Conservation (phyloP, 1,139 yeast species). For the Schwanniomyces etchellsii region DNA sequence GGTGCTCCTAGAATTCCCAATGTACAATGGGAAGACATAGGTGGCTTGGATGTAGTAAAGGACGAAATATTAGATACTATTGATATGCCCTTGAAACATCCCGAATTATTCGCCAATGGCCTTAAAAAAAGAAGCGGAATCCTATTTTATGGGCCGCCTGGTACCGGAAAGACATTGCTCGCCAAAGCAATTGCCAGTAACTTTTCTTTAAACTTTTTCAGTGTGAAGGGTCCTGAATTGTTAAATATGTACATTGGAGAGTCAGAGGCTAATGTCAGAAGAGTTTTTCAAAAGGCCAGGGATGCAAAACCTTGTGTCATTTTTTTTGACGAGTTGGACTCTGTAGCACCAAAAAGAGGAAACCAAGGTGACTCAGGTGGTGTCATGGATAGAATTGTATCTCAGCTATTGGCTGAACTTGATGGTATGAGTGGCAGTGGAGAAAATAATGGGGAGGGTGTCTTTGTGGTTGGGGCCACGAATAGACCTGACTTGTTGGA, state of each 20-base stretch:
- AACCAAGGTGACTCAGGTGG: slow-evolving; percentile 99
- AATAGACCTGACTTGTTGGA: slow-evolving; percentile 92
- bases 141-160: slow-evolving; percentile 95
- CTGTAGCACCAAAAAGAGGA: slow-evolving; percentile 97
- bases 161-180: slow-evolving; percentile 90
- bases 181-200: slow-evolving; percentile 97
- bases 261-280: slow-evolving; percentile 92
- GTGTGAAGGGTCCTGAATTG: slow-evolving; percentile 94
- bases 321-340: slow-evolving; percentile 93
- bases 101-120: slow-evolving; percentile 82
- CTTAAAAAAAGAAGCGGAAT: slow-evolving; percentile 92
- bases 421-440: slow-evolving; percentile 88
- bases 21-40: slow-evolving; percentile 94
- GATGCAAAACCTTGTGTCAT: slow-evolving; percentile 98
- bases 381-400: slow-evolving; percentile 96
- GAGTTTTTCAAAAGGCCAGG: slow-evolving; percentile 88
- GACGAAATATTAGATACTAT: slow-evolving; percentile 92
- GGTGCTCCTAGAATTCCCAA: slow-evolving; percentile 97
- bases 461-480: slow-evolving; percentile 96
- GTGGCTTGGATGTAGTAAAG: slow-evolving; percentile 84
- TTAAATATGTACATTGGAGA: slow-evolving; percentile 98
- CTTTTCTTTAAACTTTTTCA: slow-evolving; percentile 86
- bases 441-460: slow-evolving; percentile 68
- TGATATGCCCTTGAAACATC: slow-evolving; percentile 91
- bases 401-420: slow-evolving; percentile 86